phyloP scores from a whole-genome alignment of 163 green algal species.

The Picocystis sp. region DNA sequence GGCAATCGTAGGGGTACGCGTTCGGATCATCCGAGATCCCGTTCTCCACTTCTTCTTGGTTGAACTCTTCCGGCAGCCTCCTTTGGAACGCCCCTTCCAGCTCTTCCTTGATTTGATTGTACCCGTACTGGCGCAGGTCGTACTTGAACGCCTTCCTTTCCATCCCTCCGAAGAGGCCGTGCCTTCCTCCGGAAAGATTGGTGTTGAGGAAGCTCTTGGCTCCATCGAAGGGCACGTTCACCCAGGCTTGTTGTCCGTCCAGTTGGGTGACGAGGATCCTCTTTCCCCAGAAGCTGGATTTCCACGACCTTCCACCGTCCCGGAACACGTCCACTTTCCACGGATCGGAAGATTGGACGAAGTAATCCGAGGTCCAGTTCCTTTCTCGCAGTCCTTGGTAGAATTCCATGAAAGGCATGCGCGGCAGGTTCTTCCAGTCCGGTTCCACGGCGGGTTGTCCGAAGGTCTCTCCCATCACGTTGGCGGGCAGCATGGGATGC shows the following conservation, averaged over 20 bases:
- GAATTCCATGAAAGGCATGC: conserved; percentile 30
- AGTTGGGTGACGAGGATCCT: conserved; percentile 27
- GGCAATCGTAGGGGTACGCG: conserved; percentile 31
- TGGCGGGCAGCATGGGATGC: too few species aligned
- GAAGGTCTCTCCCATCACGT: too few species aligned
- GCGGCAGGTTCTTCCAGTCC: conserved; percentile 36
- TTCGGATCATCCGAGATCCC: conserved; percentile 12
- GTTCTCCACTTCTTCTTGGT: conserved; percentile 3
- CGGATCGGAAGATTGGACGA: conserved; percentile 23
- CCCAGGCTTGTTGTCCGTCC: conserved; percentile 25
- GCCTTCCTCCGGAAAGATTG: conserved; percentile 10
- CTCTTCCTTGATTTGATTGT: conserved; percentile 29
- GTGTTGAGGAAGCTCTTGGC: conserved; percentile 16
- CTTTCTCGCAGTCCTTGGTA: conserved; percentile 47
- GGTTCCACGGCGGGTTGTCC: conserved; percentile 32
- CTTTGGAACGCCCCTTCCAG: conserved; percentile 9
- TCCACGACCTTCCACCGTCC: conserved; percentile 35
- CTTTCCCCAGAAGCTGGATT: conserved; percentile 21
- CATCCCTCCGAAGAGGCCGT: background rate
- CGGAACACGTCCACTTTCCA: conserved; percentile 44
- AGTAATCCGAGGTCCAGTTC: conserved; percentile 61
- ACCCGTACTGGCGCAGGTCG: conserved; percentile 29
- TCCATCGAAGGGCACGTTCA: conserved; percentile 24
- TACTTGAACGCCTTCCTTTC: background rate
- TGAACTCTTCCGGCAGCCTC: conserved; percentile 11